Evolutionary conservation across 73 alveolate genomes (phyloP).

Genomic region (Stentor coeruleus): DNA sequence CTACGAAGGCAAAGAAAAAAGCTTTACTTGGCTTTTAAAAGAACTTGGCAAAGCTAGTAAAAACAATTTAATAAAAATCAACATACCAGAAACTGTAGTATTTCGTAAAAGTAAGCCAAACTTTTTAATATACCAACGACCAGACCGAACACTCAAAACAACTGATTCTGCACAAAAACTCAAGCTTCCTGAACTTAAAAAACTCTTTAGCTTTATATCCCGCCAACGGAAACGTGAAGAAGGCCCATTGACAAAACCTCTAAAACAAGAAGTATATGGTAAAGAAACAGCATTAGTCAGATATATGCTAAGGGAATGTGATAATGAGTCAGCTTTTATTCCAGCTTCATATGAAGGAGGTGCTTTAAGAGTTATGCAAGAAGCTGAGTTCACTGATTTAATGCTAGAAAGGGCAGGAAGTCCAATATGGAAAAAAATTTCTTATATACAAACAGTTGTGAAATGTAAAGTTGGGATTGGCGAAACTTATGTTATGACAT

Average conservation of each 20-base stretch:
- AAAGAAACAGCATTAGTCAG: neutral
- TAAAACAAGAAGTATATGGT: neutral
- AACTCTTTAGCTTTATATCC: neutral
- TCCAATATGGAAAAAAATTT: conserved; percentile 23
- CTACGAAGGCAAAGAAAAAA: conserved; percentile 25
- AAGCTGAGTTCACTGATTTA: conserved; percentile 11
- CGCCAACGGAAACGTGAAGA: conserved; percentile 4
- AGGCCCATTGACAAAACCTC: neutral
- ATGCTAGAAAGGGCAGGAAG: conserved; percentile 17
- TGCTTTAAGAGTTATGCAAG: neutral
- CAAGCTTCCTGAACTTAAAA: conserved; percentile 16
- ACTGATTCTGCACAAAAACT: conserved; percentile 2
- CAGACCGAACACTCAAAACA: neutral
- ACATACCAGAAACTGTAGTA: conserved; percentile 19
- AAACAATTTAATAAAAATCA: neutral
- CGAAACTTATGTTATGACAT: conserved; percentile 23
- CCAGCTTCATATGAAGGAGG: conserved; percentile 23
- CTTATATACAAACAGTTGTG: conserved; percentile 28
- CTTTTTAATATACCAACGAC: neutral
- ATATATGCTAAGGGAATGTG: neutral
- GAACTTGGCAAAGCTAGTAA: conserved; percentile 10
- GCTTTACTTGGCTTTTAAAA: conserved; percentile 10
- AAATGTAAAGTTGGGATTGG: conserved; percentile 22
- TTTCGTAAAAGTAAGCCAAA: neutral
- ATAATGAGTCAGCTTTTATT: neutral